Evolutionary conservation across 352 stramenopile genomes (phyloP).

Genomic region (Phytophthora sansomeana): DNA sequence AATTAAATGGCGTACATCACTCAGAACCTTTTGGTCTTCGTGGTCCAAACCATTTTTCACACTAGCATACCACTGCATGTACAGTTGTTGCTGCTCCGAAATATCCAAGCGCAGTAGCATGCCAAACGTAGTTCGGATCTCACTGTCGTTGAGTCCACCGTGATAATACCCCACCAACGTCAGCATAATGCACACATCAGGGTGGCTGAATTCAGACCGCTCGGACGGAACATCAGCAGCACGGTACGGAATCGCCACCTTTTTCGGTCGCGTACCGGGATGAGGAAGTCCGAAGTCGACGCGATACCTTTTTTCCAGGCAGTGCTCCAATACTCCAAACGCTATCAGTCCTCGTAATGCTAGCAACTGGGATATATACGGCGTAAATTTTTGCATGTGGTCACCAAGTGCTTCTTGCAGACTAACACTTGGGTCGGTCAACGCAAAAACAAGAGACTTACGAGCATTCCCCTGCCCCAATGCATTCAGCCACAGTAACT

Average conservation of each 20-base stretch:
- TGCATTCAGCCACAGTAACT: constrained; percentile 70
- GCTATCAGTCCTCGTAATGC: constrained; percentile 78
- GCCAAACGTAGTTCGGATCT: constrained; percentile 63
- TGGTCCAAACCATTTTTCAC: constrained; percentile 29
- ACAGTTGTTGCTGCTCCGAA: constrained; percentile 69
- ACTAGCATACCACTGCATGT: constrained; percentile 70
- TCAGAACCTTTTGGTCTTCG: constrained; percentile 42
- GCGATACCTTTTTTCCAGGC: constrained; percentile 87
- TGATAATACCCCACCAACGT: constrained; percentile 92
- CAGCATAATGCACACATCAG: constrained; percentile 84
- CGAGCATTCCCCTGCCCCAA: constrained; percentile 27
- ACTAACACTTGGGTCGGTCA: constrained; percentile 42
- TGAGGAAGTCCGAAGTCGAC: constrained; percentile 81
- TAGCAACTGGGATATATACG: constrained; percentile 57
- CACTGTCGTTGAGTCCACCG: constrained; percentile 53
- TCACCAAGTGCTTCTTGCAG: constrained; percentile 31
- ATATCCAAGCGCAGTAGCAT: constrained; percentile 68
- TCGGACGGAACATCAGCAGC: constrained; percentile 84
- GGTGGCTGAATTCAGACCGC: constrained; percentile 90
- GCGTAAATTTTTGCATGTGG: constrained; percentile 19
- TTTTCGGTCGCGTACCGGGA: constrained; percentile 52
- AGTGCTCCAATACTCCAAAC: constrained; percentile 81
- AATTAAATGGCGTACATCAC: constrained; percentile 78
- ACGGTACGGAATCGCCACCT: constrained; percentile 88
- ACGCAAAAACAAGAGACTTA: constrained; percentile 36